Base-by-base conservation (phyloP, 306 rosid species). In the Rosa chinensis region DNA sequence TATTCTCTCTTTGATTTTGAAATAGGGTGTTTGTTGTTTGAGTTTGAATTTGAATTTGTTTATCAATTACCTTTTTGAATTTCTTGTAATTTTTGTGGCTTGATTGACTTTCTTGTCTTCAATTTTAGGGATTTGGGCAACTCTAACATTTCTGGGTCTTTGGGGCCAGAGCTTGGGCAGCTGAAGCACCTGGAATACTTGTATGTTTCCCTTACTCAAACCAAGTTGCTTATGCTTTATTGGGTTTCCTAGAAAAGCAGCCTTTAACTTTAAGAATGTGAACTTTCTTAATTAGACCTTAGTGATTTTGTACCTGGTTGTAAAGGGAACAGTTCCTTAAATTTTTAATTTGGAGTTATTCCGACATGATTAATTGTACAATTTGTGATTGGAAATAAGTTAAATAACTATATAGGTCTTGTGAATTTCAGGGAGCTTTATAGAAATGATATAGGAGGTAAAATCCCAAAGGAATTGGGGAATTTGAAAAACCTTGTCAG, bases 41-140 rank as follows among this genome's bases (percentile, higher is more conserved):
- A 53, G 9, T 73, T 14, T 42, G 18, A 37, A 32, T 73, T 14
- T 42, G 18, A 37, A 32, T 64, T 32, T 17, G 48, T 66, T 45
- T 25, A 63, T 8, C 35, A 12, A 17, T 28, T 2, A 42, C 13
- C 3, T 13, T 39, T 16, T 40, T 8, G 8, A 58, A 3, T 61
- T 23, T 61, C 1, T 21, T 23, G 16, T 61, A 1, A 61, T 23
- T 72, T 52, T 49, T 32, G 9, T 45, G 50, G 45, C 69, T 43
- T 68, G 13, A 72, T 69, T 52, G 44, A 50, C 55, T 35, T 23
- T 74, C 13, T 68, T 72, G 49, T 72, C 16, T 85, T 87, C 49
- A 71, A 70, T 87, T 89, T 89, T 92, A 95, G 98, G 84, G 99
- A 95, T 85, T 87, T 95, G 90, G 99, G 99, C 10, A 93, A 91